Evolutionary conservation across 768 basidiomycete genomes (phyloP), one percentile per base, ranked within the genome.

Genomic region (Candolleomyces eurysporus): DNA sequence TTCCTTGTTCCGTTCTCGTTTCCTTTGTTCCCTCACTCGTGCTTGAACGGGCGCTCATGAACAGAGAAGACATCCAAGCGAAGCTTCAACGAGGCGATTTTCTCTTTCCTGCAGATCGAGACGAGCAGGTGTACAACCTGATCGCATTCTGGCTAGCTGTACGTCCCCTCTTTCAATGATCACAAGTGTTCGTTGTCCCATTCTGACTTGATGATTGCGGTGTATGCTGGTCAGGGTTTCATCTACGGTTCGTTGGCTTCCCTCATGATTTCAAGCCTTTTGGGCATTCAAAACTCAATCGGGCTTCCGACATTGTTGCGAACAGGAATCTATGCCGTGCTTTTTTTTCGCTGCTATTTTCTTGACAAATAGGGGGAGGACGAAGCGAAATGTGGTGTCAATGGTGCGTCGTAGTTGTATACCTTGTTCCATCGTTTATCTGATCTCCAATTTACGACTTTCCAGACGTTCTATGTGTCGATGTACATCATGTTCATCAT

Each of bases 401-500:
- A 56, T 16, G 54, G 54, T 56, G 40, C 36, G 54, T 40, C 14
- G 5, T n/a, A 3, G 1, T 10, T 8, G 39, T 56, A 42, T 39
- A 8, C 9, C n/a, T 4, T 22, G 6, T 6, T 9, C 3, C 10
- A 40, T 39, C 9, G 6, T 19, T 21, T 21, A 21, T 9, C 17
- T 43, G 11, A 14, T 52, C 32, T 6, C 54, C 42, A 4, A 21
- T 8, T 14, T 51, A 7, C 36, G 8, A 36, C 6, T 36, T 0
- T 40, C 4, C 19, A 56, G 54, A 56, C 54, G n/a, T 56, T 56
- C 54, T 56, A 56, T 16, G 39, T 56, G n/a, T 56, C 54, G 17
- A 56, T 56, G 54, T 56, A 42, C 54, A 56, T 56, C 36, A 56
- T 56, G 54, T 56, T 56, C n/a, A 16, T 36, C 14, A 42, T 42